phyloP scores from a whole-genome alignment of 1,284 basidiomycete genomes.

The Boletus sp. region DNA sequence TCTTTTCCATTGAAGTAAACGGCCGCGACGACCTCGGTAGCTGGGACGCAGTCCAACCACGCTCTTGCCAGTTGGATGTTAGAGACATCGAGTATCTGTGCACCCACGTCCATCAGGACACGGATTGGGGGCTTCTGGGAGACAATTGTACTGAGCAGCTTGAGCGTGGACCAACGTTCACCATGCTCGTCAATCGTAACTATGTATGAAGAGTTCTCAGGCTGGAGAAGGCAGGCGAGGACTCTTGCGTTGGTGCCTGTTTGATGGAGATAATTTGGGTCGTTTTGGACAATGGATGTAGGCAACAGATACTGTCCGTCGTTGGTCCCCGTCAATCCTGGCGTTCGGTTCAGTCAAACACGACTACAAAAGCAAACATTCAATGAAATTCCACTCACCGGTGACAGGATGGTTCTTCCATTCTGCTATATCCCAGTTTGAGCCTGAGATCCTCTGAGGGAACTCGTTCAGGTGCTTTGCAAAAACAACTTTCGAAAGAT shows the following conservation, averaged over 20 bases:
- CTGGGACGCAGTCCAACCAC: not conserved
- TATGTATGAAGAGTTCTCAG: not conserved
- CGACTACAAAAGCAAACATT: too few species aligned
- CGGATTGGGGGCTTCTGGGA: not conserved
- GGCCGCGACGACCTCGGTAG: not conserved
- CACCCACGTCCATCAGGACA: constrained; percentile 2
- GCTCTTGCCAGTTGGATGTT: not conserved
- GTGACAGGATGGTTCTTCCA: not conserved
- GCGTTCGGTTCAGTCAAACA: not conserved
- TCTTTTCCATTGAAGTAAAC: not conserved
- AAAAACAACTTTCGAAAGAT: not conserved
- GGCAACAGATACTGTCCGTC: not conserved
- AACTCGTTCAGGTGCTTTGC: not conserved
- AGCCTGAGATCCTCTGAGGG: not conserved
- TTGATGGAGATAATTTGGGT: not conserved
- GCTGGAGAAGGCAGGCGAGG: not conserved
- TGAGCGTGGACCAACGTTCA: not conserved
- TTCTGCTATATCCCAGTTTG: not conserved
- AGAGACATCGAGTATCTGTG: constrained; percentile 7
- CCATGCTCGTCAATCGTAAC: not conserved
- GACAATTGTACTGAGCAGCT: not conserved
- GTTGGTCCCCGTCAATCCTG: not conserved
- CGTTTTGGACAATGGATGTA: not conserved
- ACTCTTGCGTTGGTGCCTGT: not conserved
- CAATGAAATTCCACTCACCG: not conserved